Base-by-base conservation (phyloP, 2,329 filamentous ascomycete species). In the Ceratocystis cubensis region DNA sequence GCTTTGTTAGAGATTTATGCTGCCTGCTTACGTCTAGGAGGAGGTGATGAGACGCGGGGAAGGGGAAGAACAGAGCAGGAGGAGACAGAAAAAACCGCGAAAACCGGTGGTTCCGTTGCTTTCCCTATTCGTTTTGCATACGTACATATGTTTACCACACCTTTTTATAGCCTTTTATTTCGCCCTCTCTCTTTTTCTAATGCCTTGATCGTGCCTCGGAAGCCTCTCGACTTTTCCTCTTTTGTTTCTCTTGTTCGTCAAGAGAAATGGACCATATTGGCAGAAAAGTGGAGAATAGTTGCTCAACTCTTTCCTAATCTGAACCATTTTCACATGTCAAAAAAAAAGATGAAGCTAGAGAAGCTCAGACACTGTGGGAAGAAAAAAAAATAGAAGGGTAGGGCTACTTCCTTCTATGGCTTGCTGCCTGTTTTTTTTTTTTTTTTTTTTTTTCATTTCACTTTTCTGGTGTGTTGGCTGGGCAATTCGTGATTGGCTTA, bases 301-400 rank as follows among this genome's bases (percentile, higher is more conserved):
- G 46, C 50, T 64, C 25, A 22, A 37, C 17, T 50, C 22, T 61
- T 66, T 50, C 64, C 56, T 48, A 50, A 64, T 25, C 20, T 45
- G 56, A 41, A 61, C 65, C 64, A 68, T 66, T 69, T 68, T 70
- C 69, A 69, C 69, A 70, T 64, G 62, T 64, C 61, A 67, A 67
- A 64, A 64, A 48, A 41, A 59, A 56, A 63, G 17, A 48, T 22
- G 44, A 33, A 64, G 62, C 20, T 17, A 64, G 37, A 28, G 33
- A 17, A 22, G 30, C 59, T 41, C 37, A 41, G 37, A 44, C 20
- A 3, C 17, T 68, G 64, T 65, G 33, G 65, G 37, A 8, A 10
- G 13, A 15, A 50, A 50, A 63, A 22, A 28, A 63, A 28, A 63
- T 5, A 22, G 62, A 48, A 25, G 46, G n/a, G 28, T 3, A 64